phyloP scores from a whole-genome alignment of 2,329 filamentous ascomycete species.

The Penicillium sp. region DNA sequence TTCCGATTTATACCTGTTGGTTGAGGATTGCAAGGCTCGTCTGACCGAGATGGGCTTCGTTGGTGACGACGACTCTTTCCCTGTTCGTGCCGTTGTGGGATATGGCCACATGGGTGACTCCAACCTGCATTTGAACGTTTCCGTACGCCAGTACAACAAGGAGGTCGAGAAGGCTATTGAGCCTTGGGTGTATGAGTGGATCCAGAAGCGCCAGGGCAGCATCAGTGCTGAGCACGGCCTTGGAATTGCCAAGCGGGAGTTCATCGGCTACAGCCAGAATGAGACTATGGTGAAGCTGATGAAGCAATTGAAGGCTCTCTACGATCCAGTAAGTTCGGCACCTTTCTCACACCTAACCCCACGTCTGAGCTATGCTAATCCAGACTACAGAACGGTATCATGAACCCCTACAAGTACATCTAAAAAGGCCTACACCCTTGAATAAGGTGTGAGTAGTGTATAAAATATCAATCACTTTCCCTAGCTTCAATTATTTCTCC shows the following conservation, averaged over 20 bases:
- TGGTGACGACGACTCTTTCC: conserved; percentile 70
- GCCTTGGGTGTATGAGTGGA: conserved; percentile 98
- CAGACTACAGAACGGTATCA: conserved; percentile 76
- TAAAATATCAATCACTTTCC: background rate
- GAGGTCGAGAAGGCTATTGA: conserved; percentile 83
- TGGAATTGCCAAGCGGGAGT: conserved; percentile 92
- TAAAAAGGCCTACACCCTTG: conserved; percentile 16
- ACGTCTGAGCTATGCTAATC: conserved; percentile 13
- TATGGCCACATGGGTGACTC: conserved; percentile 98
- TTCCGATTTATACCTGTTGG: conserved; percentile 78
- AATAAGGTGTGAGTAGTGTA: conserved; percentile 3
- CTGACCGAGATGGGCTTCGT: conserved; percentile 73
- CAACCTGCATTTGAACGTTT: conserved; percentile 91
- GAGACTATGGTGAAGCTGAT: conserved; percentile 85
- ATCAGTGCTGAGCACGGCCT: conserved; percentile 97
- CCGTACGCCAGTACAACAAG: conserved; percentile 79
- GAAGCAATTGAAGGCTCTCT: conserved; percentile 91
- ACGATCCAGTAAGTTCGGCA: conserved; percentile 74
- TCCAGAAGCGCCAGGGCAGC: conserved; percentile 79
- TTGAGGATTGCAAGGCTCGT: conserved; percentile 76
- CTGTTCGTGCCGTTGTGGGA: conserved; percentile 85
- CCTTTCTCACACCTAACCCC: background rate
- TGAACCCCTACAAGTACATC: conserved; percentile 99
- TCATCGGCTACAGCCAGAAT: conserved; percentile 86
- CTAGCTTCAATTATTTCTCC: background rate